Evolutionary conservation across 805 yeast species (phyloP), one percentile per base, ranked within the genome.

Genomic region (Candida argentea): DNA sequence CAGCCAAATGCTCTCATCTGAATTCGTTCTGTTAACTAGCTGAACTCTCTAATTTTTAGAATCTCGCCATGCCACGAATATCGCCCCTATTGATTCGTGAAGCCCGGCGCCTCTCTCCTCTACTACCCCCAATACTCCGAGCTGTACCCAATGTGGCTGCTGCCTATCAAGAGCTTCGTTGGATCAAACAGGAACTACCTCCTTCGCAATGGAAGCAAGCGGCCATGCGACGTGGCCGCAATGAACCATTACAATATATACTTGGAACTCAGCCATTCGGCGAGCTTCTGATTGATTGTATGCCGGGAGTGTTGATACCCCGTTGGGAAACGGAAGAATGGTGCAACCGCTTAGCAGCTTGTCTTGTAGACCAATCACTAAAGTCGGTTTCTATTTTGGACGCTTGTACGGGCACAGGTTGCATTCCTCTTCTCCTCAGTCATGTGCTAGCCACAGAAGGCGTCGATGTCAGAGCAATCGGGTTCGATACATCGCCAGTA

Each of bases 281-380:
- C 0, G 43, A 48, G 1, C 46, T 89, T 27, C 71, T 69, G 8
- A 65, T 89, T 4, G 32, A 42, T 15, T 83, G 95, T 42, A 42
- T 51, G 16, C 58, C 57, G 1, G 74, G 74, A 0, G 96, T 85
- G 2, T 55, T 89, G 34, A 87, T 89, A 16, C 97, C 98, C 0
- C 55, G 98, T 27, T 76, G 89, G 80, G 98, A 89, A 47, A 89
- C 98, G 0, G 97, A 89, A 48, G 94, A 85, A 44, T 89, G 96
- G 96, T 59, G 69, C 6, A 20, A 56, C 16, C 63, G 62, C 30
- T 46, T 80, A 13, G 50, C 57, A 4, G 13, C 17, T n/a, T 10
- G 26, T 16, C 11, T 21, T 4, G n/a, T n/a, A n/a, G 13, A 12
- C 6, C 18, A n/a, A 19, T 4, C 4, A 28, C 43, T 1, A 26